Evolutionary conservation across 176 grass and related monocot genomes (phyloP).

Genomic region (Neostapfia colusana): DNA sequence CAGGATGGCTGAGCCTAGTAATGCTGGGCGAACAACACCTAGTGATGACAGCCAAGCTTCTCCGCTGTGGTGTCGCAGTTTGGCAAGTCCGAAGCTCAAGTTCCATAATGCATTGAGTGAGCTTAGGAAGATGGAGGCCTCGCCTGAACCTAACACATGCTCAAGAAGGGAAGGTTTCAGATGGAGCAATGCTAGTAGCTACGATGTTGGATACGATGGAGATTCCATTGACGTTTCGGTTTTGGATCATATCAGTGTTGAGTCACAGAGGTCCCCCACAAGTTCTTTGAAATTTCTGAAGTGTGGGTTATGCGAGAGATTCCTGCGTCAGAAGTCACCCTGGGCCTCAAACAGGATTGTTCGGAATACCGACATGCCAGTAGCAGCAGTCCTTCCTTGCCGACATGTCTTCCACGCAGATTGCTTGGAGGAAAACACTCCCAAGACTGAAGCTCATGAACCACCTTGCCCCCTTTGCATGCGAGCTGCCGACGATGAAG

Average conservation of each 20-base stretch:
- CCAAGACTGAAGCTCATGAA: slow-evolving; percentile 71
- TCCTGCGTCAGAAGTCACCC: slow-evolving; percentile 82
- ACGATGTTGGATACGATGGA: slow-evolving; percentile 85
- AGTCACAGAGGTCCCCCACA: slow-evolving; percentile 59
- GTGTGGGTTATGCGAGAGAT: slow-evolving; percentile 82
- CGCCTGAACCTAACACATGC: slow-evolving; percentile 62
- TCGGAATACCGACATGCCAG: slow-evolving; percentile 76
- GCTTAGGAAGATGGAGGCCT: slow-evolving; percentile 78
- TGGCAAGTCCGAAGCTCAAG: slow-evolving; percentile 75
- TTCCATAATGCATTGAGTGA: slow-evolving; percentile 69
- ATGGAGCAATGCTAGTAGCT: slow-evolving; percentile 94
- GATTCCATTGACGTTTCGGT: slow-evolving; percentile 76
- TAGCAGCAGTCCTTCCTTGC: slow-evolving; percentile 83
- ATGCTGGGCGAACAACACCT: slow-evolving; percentile 57
- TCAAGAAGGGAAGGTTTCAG: slow-evolving; percentile 90
- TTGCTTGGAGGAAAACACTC: slow-evolving; percentile 88
- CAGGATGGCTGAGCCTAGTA: slow-evolving; percentile 60
- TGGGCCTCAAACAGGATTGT: slow-evolving; percentile 90
- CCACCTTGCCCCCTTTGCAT: slow-evolving; percentile 78
- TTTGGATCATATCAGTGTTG: slow-evolving; percentile 61
- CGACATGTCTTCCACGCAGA: slow-evolving; percentile 86
- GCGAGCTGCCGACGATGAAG: slow-evolving; percentile 43
- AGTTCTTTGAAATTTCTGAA: slow-evolving; percentile 58
- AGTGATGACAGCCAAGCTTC: slow-evolving; percentile 69
- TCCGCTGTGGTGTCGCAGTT: slow-evolving; percentile 57